Evolutionary conservation across 2,329 filamentous ascomycete genomes (phyloP).

Genomic region (Cadophora sp.): DNA sequence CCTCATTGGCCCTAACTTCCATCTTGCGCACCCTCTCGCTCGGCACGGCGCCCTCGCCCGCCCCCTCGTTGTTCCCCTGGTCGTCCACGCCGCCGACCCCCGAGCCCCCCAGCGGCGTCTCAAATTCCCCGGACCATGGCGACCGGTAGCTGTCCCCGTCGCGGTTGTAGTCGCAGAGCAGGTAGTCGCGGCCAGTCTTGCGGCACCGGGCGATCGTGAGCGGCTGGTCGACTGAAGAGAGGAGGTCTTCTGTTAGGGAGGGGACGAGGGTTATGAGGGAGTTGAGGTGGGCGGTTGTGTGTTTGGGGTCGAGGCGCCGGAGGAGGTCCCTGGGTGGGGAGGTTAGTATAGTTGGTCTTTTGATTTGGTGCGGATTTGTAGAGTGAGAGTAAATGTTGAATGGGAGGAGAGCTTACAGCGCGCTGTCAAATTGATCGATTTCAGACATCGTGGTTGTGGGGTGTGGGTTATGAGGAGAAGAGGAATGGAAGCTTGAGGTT

Average conservation of each 20-base stretch:
- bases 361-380: constrained; percentile 11
- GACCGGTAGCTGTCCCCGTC: constrained; percentile 97
- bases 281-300: constrained; percentile 87
- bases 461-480: constrained; percentile 14
- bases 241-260: constrained; percentile 93
- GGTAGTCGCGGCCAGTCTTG: constrained; percentile 90
- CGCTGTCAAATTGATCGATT: constrained; percentile 46
- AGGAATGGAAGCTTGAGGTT: constrained; percentile 8
- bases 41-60: constrained; percentile 82
- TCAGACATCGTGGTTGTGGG: constrained; percentile 43
- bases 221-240: constrained; percentile 96
- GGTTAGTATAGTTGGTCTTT: constrained; percentile 6
- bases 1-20: constrained; percentile 93
- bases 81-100: constrained; percentile 60
- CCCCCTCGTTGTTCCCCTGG: constrained; percentile 60
- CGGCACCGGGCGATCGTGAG: constrained; percentile 85
- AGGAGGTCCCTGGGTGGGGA: constrained; percentile 82
- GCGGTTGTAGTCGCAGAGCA: constrained; percentile 99
- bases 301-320: constrained; percentile 93
- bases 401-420: constrained; percentile 41
- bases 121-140: constrained; percentile 99
- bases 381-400: background rate
- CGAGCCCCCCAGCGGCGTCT: constrained; percentile 79
- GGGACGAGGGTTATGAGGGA: constrained; percentile 88
- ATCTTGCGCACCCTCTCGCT: constrained; percentile 91